phyloP scores from a whole-genome alignment of 257 asterid genomes.

The Nicotiana obtusifolia region DNA sequence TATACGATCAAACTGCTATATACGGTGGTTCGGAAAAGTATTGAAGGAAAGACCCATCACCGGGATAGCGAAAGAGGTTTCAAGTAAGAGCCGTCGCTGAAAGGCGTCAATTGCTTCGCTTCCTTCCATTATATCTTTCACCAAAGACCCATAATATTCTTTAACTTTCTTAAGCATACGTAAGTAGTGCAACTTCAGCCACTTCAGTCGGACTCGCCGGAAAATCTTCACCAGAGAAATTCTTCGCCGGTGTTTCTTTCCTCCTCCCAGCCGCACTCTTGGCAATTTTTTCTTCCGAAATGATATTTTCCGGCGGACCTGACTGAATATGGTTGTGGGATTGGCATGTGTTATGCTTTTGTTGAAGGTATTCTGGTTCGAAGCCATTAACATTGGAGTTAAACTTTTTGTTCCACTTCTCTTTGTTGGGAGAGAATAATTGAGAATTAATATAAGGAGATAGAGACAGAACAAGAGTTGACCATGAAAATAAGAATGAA shows the following conservation, averaged over 20 bases:
- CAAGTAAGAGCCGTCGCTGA: constrained; percentile 51
- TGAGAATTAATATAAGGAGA: background rate
- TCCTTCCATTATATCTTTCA: constrained; percentile 43
- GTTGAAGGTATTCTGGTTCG: constrained; percentile 14
- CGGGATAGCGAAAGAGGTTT: constrained; percentile 63
- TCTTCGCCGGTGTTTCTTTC: constrained; percentile 41
- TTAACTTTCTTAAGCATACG: constrained; percentile 41
- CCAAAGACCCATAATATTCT: constrained; percentile 26
- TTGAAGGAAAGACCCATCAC: constrained; percentile 52
- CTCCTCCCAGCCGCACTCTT: constrained; percentile 47
- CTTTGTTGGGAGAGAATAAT: background rate
- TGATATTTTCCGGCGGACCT: constrained; percentile 26
- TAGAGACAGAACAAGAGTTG: background rate
- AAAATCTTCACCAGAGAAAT: constrained; percentile 31
- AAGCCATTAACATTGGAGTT: constrained; percentile 21
- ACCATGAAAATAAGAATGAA: background rate
- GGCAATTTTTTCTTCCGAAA: constrained; percentile 38
- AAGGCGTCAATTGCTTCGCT: constrained; percentile 37
- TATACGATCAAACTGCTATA: too few relatives aligned
- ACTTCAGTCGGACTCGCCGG: constrained; percentile 36
- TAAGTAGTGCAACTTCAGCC: constrained; percentile 35
- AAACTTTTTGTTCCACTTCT: background rate
- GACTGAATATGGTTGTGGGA: background rate
- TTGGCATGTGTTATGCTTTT: background rate
- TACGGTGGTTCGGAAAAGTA: constrained; percentile 5